Percentiles rank a stretch among this genome's conserved stretches.
Conservation (phyloP, 1,139 yeast genomes). For the Meyerozyma carpophila region DNA sequence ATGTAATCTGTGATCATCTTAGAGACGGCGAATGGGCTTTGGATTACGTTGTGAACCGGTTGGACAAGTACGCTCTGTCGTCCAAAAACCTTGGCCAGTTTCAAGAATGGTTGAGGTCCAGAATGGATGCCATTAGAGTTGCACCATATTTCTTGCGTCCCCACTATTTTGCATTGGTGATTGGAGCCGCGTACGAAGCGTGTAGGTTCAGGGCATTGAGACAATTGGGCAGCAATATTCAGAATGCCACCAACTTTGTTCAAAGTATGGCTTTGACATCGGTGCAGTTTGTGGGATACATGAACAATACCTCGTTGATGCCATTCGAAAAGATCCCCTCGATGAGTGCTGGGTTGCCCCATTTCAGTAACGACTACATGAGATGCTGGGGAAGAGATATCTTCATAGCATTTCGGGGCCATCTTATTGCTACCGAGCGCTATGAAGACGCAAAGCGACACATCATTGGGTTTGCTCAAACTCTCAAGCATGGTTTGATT, state of each 20-base stretch:
- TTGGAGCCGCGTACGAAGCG: constrained; percentile 81
- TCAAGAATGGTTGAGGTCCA: constrained; percentile 60
- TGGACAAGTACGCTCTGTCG: constrained; percentile 46
- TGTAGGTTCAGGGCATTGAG: constrained; percentile 63
- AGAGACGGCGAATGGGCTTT: constrained; percentile 88
- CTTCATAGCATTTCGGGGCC: constrained; percentile 79
- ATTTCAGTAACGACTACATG: constrained; percentile 85
- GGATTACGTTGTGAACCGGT: constrained; percentile 64
- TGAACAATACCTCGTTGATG: constrained; percentile 69
- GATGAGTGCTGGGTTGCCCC: constrained; percentile 96
- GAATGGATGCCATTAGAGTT: constrained; percentile 59
- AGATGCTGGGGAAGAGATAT: constrained; percentile 99
- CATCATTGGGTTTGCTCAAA: constrained; percentile 82
- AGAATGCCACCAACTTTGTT: constrained; percentile 63
- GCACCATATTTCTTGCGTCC: constrained; percentile 83
- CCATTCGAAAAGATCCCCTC: constrained; percentile 64
- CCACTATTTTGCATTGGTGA: constrained; percentile 73
- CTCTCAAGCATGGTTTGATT: constrained; percentile 90
- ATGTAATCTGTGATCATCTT: constrained; percentile 75
- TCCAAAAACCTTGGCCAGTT: constrained; percentile 47
- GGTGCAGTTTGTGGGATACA: constrained; percentile 77
- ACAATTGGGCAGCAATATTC: constrained; percentile 50
- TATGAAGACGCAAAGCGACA: constrained; percentile 75
- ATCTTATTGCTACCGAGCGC: constrained; percentile 72
- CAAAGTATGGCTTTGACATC: constrained; percentile 79